Conservation (phyloP, 345 rosid genomes). For the Lumnitzera littorea region DNA sequence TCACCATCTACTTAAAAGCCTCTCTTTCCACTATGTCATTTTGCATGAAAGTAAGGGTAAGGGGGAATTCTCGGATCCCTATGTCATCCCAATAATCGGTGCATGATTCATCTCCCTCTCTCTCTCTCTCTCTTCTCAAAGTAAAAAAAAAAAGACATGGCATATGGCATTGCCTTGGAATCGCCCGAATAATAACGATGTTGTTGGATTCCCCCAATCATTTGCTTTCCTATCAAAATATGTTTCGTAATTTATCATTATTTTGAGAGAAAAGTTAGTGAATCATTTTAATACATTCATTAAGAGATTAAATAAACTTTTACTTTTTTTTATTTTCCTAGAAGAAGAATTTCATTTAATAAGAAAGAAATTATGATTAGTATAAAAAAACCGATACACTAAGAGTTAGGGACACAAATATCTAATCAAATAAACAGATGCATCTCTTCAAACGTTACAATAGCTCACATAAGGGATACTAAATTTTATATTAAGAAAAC, state of each 20-base stretch:
- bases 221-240: not conserved
- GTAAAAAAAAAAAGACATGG: not conserved
- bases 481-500: too few species aligned
- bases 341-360: too few species aligned
- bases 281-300: not conserved
- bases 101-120: slow-evolving; percentile 26
- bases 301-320: too few species aligned
- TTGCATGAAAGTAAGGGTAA: slow-evolving; percentile 53
- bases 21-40: slow-evolving; percentile 9
- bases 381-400: too few species aligned
- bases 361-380: too few species aligned
- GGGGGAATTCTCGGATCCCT: slow-evolving; percentile 47
- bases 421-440: too few species aligned
- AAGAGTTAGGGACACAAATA: too few species aligned
- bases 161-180: not conserved
- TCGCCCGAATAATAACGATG: slow-evolving; percentile 7
- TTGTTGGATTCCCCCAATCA: slow-evolving; percentile 11
- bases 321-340: too few species aligned
- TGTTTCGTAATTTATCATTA: not conserved
- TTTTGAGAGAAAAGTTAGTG: not conserved
- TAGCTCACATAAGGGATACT: too few species aligned
- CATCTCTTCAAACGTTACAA: too few species aligned
- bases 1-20: slow-evolving; percentile 24
- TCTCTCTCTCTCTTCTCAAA: slow-evolving; percentile 2
- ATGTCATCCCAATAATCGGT: slow-evolving; percentile 33